Evolutionary conservation across 2,329 filamentous ascomycete genomes (phyloP), one percentile per base, ranked within the genome.

Genomic region (Ceratocystis destructans): DNA sequence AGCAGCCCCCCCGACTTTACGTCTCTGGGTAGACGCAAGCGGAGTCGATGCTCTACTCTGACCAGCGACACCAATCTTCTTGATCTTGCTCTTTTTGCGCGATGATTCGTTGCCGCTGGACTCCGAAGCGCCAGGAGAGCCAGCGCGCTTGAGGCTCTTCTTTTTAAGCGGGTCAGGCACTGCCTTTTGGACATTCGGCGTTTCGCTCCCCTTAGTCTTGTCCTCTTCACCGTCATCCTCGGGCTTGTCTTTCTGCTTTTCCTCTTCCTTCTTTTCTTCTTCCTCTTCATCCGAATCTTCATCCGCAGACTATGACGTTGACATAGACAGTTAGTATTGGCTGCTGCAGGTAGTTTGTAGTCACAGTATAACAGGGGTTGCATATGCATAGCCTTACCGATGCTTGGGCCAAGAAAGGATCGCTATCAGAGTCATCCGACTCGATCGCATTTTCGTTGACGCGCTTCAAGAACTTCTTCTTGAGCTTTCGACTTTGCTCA

Each of bases 21-120:
- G 70, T 65, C 77, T 76, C 61, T 76, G 78, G 12, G 77, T 77
- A 20, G 81, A 78, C 25, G 44, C 64, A 50, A 65, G 64, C 33
- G 64, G 64, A 20, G 61, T 63, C 17, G 61, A 63, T n/a, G 61
- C 64, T 77, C 78, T 1, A 79, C 74, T 15, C 80, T 80, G 17
- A 77, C 31, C 48, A 8, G 31, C 31, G 2, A 48, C 20, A 41
- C 73, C 2, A 5, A 73, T 75, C 1, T 76, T 75, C 69, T 84
- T 82, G 73, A 87, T 88, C 77, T 87, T 89, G 73, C 88, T 84
- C 73, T 82, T 83, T 78, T 89, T 90, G 77, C 94, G 87, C 28
- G 86, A 84, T 0, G 89, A 93, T 74, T 97, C 93, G 71, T 92
- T 95, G 64, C 90, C 93, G 73, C 90, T 96, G 8, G 90, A 90